These are phyloP conservation scores for Hypholoma fasciculare DNA, from an alignment of 768 basidiomycete species.

Conservation along the genomic window DNA sequence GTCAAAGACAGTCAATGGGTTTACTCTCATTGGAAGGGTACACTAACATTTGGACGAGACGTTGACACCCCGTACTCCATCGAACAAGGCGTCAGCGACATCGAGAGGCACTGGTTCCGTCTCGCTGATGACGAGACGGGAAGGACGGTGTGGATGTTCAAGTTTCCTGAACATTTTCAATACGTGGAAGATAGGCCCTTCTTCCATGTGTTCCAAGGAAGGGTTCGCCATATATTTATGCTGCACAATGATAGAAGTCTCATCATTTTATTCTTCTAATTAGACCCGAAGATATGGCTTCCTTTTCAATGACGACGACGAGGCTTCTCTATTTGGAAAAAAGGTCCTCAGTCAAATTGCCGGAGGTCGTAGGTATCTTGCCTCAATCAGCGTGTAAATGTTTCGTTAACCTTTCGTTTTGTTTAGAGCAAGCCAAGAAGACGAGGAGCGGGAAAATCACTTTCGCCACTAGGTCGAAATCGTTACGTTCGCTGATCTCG, in stretches of 20 bases:
- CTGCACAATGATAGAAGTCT: not conserved
- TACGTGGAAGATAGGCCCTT: slow-evolving; percentile 88
- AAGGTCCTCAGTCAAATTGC: slow-evolving; percentile 34
- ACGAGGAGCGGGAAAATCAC: slow-evolving; percentile 35
- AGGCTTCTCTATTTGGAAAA: slow-evolving; percentile 40
- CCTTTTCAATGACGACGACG: slow-evolving; percentile 50
- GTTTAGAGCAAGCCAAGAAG: slow-evolving; percentile 22
- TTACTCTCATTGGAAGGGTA: slow-evolving; percentile 60
- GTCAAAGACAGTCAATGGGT: slow-evolving; percentile 51
- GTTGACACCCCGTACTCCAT: slow-evolving; percentile 31
- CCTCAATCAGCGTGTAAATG: slow-evolving; percentile 2
- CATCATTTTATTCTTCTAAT: slow-evolving; percentile 42
- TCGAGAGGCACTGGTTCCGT: slow-evolving; percentile 58
- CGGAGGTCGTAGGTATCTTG: slow-evolving; percentile 24
- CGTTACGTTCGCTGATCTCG: slow-evolving; percentile 49
- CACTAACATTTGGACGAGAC: slow-evolving; percentile 54
- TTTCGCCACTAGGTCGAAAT: slow-evolving; percentile 31
- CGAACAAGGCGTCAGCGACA: slow-evolving; percentile 20
- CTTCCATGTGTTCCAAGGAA: slow-evolving; percentile 87
- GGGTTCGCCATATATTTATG: slow-evolving; percentile 51
- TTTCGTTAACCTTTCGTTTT: slow-evolving; percentile 11
- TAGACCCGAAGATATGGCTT: slow-evolving; percentile 56
- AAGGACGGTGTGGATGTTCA: slow-evolving; percentile 70
- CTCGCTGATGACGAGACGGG: slow-evolving; percentile 57
- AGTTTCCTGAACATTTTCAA: slow-evolving; percentile 56